These are phyloP conservation scores for Erigeron philadelphicus DNA, from an alignment of 140 eudicot species.

Conservation along the genomic window DNA sequence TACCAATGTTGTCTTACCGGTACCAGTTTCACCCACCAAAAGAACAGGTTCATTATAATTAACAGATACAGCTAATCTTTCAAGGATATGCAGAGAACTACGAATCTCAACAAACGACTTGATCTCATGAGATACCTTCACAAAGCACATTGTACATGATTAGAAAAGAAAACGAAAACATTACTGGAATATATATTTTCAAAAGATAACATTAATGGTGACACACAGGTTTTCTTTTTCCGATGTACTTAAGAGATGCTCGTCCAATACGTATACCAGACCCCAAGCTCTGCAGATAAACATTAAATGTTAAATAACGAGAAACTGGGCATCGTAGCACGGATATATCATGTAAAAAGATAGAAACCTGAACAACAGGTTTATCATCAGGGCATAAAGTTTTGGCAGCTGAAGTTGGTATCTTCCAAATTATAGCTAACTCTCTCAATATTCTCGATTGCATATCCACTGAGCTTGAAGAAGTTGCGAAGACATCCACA, in stretches of 20 bases:
- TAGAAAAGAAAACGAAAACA: neutral
- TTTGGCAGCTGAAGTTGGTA: conserved; percentile 39
- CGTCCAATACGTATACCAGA: conserved; percentile 62
- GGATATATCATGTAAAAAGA: conserved; percentile 10
- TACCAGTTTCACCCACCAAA: conserved; percentile 97
- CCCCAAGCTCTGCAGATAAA: conserved; percentile 42
- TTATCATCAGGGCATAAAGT: conserved; percentile 54
- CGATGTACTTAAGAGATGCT: conserved; percentile 37
- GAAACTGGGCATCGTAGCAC: neutral
- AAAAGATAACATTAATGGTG: conserved; percentile 1
- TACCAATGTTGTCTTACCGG: conserved; percentile 94
- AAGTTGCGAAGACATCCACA: conserved; percentile 80
- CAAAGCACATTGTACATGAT: conserved; percentile 13
- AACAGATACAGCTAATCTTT: conserved; percentile 80
- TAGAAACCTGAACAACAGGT: conserved; percentile 65
- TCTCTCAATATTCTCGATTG: conserved; percentile 55
- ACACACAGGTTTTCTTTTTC: conserved; percentile 38
- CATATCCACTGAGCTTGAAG: conserved; percentile 55
- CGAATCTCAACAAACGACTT: conserved; percentile 78
- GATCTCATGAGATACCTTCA: conserved; percentile 29
- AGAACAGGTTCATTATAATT: conserved; percentile 86
- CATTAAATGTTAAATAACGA: conserved; percentile 9
- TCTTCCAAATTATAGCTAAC: conserved; percentile 65
- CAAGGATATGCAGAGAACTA: conserved; percentile 61
- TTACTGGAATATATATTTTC: neutral